Conservation (phyloP, 2,329 filamentous ascomycete genomes). For the Aaosphaeria pasadenensis region DNA sequence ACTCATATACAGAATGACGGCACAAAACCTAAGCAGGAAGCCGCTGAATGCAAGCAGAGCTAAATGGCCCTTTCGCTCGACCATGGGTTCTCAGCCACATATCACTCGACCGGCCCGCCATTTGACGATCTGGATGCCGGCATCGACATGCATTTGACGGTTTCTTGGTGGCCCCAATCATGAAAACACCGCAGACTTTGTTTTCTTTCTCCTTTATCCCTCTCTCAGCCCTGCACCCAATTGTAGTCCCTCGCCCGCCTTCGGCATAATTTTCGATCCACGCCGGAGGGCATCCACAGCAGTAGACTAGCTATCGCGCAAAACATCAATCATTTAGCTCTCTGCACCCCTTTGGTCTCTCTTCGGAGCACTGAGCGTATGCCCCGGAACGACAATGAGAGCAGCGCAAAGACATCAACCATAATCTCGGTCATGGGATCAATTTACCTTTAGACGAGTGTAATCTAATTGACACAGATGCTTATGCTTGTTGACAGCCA, state of each 20-base stretch:
- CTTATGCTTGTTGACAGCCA: too few relatives aligned
- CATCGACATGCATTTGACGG: constrained; percentile 22
- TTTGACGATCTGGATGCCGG: constrained; percentile 28
- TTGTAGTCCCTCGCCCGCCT: not conserved
- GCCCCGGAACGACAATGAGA: too few relatives aligned
- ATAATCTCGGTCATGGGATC: too few relatives aligned
- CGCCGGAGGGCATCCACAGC: too few relatives aligned
- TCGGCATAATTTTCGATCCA: not conserved
- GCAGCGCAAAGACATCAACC: too few relatives aligned
- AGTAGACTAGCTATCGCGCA: too few relatives aligned
- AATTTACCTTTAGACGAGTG: too few relatives aligned
- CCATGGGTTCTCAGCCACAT: constrained; percentile 4
- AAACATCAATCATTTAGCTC: too few relatives aligned
- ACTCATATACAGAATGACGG: constrained; percentile 33
- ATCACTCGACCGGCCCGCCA: constrained; percentile 18
- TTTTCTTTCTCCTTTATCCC: not conserved
- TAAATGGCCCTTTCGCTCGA: constrained; percentile 17
- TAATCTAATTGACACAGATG: too few relatives aligned
- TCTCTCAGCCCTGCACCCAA: not conserved
- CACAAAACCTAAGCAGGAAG: constrained; percentile 45
- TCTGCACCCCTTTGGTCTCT: too few relatives aligned
- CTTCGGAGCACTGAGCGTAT: too few relatives aligned
- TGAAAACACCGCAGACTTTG: too few relatives aligned
- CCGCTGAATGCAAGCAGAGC: constrained; percentile 46
- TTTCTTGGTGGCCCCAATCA: constrained; percentile 7